phyloP scores from a whole-genome alignment of 192 early-diverging fungal species.

The Backusella psychrophila region DNA sequence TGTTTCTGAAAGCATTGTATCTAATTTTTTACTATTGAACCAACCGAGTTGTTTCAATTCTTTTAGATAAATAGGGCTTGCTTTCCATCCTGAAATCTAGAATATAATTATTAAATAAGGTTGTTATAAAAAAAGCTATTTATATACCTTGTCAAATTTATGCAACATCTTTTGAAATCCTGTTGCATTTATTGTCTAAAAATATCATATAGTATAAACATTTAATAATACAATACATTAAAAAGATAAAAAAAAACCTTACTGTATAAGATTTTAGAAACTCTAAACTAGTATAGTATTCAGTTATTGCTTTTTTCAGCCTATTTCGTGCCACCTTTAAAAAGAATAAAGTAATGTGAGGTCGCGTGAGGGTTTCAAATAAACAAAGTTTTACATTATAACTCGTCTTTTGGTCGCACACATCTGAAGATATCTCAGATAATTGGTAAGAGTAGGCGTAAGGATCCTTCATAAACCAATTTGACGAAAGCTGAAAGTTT shows the following conservation, averaged over 20 bases:
- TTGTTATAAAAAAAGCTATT: neutral
- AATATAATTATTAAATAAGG: neutral
- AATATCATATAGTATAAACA: neutral
- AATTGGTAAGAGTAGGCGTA: neutral
- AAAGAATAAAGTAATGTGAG: neutral
- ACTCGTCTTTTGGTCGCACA: constrained; percentile 17
- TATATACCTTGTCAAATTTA: constrained; percentile 68
- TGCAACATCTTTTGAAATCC: constrained; percentile 71
- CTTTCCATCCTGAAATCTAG: constrained; percentile 46
- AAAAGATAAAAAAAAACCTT: neutral
- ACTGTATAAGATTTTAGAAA: constrained; percentile 69
- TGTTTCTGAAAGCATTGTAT: constrained; percentile 56
- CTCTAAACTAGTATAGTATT: constrained; percentile 71
- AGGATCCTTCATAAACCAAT: neutral
- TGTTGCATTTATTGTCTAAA: constrained; percentile 49
- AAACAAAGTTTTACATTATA: constrained; percentile 10
- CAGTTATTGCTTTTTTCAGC: constrained; percentile 69
- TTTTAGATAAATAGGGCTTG: constrained; percentile 41
- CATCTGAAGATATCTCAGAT: neutral
- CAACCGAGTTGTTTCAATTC: constrained; percentile 56
- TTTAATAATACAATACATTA: neutral
- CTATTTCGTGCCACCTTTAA: constrained; percentile 42
- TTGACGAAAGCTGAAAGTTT: neutral
- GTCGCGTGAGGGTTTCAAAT: neutral
- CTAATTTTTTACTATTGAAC: constrained; percentile 50